Conservation (phyloP, 2,329 filamentous ascomycete species). For the Calonectria naviculata region DNA sequence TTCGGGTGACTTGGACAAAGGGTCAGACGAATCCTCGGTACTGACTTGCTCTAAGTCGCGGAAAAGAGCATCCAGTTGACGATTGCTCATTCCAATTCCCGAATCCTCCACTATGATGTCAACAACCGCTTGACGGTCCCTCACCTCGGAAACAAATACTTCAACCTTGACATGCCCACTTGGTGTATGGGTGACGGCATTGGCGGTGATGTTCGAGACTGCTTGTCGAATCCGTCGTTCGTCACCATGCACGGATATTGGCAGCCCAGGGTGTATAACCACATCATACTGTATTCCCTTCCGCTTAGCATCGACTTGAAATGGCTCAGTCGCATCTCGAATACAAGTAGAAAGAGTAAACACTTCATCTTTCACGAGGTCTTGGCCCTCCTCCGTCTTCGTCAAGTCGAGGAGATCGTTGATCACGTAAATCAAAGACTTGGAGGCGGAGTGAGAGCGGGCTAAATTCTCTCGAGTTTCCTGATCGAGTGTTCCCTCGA, state of each 20-base stretch:
- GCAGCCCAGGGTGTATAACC: conserved; percentile 74
- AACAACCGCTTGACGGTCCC: conserved; percentile 68
- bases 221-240: conserved; percentile 84
- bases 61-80: conserved; percentile 66
- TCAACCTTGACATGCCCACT: conserved; percentile 77
- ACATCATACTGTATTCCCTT: conserved; percentile 81
- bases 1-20: conserved; percentile 37
- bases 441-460: conserved; percentile 89
- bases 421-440: conserved; percentile 93
- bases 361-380: conserved; percentile 81
- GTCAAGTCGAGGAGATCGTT: conserved; percentile 91
- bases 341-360: conserved; percentile 80
- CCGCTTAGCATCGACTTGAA: conserved; percentile 77
- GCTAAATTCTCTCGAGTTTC: conserved; percentile 88
- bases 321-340: conserved; percentile 81
- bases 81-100: conserved; percentile 77
- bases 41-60: conserved; percentile 69
- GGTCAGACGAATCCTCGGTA: conserved; percentile 51
- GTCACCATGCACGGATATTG: conserved; percentile 80
- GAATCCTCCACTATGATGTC: conserved; percentile 84
- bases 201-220: conserved; percentile 84
- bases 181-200: conserved; percentile 83
- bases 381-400: conserved; percentile 85
- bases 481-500: conserved; percentile 82
- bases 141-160: conserved; percentile 68